A percentile compares a stretch with the other conserved stretches of the same genome.
Conservation (phyloP, 1,284 basidiomycete species). For the Uromyces viciae-fabae region DNA sequence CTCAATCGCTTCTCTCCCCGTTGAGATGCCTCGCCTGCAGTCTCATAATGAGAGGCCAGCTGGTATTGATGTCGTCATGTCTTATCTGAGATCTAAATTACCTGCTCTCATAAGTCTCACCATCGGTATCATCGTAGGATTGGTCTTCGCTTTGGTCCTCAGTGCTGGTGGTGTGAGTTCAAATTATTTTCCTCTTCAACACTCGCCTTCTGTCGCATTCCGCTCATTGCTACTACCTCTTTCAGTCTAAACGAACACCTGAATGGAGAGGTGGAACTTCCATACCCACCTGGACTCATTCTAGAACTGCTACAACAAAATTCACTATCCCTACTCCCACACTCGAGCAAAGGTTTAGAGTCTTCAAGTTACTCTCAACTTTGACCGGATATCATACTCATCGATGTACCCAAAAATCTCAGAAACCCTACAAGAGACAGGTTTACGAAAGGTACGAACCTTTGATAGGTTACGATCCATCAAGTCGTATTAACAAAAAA, state of each 20-base stretch:
- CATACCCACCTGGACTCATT: slow-evolving; percentile 45
- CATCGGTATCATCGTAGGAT: slow-evolving; percentile 38
- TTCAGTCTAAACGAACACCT: neutral
- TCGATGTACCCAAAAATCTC: slow-evolving; percentile 74
- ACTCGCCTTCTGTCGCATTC: neutral
- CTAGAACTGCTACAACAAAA: slow-evolving; percentile 36
- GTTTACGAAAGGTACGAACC: slow-evolving; percentile 75
- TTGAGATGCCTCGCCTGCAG: neutral
- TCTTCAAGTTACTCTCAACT: slow-evolving; percentile 77
- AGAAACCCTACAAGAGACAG: slow-evolving; percentile 76
- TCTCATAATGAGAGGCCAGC: neutral
- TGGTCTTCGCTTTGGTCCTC: slow-evolving; percentile 32
- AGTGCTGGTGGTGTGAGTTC: too few relatives aligned
- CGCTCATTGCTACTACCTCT: neutral
- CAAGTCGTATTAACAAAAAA: slow-evolving; percentile 53
- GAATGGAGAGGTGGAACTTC: slow-evolving; percentile 35
- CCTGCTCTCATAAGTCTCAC: slow-evolving; percentile 35
- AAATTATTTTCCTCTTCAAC: neutral
- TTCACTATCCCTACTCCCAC: slow-evolving; percentile 48
- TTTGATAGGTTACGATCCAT: slow-evolving; percentile 70
- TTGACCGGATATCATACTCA: slow-evolving; percentile 83
- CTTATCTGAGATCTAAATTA: slow-evolving; percentile 42
- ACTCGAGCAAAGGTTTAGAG: slow-evolving; percentile 70
- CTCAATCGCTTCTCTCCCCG: neutral
- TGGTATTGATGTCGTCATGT: too few relatives aligned